Evolutionary conservation across 169 alveolate species (phyloP).

Genomic region (Plasmodium yoelii): DNA sequence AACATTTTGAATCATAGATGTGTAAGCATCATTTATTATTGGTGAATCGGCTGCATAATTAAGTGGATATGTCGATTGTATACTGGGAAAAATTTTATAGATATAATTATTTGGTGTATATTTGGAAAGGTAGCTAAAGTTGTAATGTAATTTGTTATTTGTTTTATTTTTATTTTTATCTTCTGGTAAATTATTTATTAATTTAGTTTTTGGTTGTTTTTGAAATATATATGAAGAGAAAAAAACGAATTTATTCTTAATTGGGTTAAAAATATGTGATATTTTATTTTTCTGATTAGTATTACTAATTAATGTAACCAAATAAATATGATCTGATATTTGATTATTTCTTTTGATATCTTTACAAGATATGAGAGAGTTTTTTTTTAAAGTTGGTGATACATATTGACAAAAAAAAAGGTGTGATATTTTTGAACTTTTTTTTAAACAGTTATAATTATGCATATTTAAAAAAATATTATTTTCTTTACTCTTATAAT

Average conservation of each 20-base stretch:
- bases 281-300: neutral
- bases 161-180: neutral
- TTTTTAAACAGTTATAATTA: slow-evolving; percentile 41
- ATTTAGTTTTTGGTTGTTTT: slow-evolving; percentile 1
- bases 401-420: slow-evolving; percentile 66
- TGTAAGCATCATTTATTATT: no score
- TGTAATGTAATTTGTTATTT: neutral
- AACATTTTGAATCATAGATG: no score
- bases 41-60: no score
- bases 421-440: slow-evolving; percentile 13
- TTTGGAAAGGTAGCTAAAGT: no score
- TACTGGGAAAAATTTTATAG: no score
- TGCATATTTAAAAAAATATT: slow-evolving; percentile 63
- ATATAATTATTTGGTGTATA: no score
- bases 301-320: neutral
- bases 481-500: slow-evolving; percentile 16
- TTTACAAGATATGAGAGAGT: slow-evolving; percentile 13
- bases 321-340: slow-evolving; percentile 16
- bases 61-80: no score
- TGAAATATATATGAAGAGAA: slow-evolving; percentile 4
- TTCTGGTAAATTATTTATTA: neutral
- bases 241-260: neutral
- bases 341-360: slow-evolving; percentile 33
- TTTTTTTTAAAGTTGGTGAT: slow-evolving; percentile 54
- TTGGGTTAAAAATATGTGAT: neutral